These are phyloP conservation scores for Waitea zeae DNA, from an alignment of 1,284 basidiomycete species.

Conservation along the genomic window DNA sequence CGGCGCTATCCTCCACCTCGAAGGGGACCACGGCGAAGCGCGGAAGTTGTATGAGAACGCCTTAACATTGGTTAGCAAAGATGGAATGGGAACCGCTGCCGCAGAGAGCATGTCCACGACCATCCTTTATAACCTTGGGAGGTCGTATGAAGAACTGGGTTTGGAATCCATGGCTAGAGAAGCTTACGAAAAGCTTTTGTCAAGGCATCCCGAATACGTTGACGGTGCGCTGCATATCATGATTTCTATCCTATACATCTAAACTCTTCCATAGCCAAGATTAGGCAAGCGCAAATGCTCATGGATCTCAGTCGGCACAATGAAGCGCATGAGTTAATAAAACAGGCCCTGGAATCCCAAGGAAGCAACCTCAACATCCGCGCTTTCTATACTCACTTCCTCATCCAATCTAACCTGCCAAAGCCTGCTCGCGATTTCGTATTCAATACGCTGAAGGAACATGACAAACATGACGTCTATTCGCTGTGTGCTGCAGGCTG, in stretches of 20 bases:
- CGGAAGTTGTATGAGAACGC: slow-evolving; percentile 49
- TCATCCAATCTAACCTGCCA: slow-evolving; percentile 53
- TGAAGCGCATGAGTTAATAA: slow-evolving; percentile 75
- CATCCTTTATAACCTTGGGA: slow-evolving; percentile 76
- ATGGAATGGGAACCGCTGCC: slow-evolving; percentile 26
- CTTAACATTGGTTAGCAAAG: slow-evolving; percentile 34
- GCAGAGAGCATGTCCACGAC: slow-evolving; percentile 63
- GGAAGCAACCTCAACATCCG: slow-evolving; percentile 61
- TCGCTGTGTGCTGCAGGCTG: slow-evolving; percentile 78
- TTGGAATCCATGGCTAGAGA: slow-evolving; percentile 57
- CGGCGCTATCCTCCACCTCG: slow-evolving; percentile 60
- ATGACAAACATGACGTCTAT: slow-evolving; percentile 78
- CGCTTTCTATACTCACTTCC: slow-evolving; percentile 78
- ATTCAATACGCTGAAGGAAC: slow-evolving; percentile 65
- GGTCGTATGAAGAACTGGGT: slow-evolving; percentile 74
- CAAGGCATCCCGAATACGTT: slow-evolving; percentile 82
- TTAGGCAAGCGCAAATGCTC: slow-evolving; percentile 72
- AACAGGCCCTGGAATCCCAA: slow-evolving; percentile 67
- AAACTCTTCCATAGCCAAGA: slow-evolving; percentile 47
- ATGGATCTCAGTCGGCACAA: slow-evolving; percentile 48
- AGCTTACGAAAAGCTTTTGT: slow-evolving; percentile 72
- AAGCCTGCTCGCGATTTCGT: slow-evolving; percentile 78
- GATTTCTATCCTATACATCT: slow-evolving; percentile 1
- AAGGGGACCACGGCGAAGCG: slow-evolving; percentile 41
- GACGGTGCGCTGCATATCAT: slow-evolving; percentile 54